These are phyloP conservation scores for Botrytis byssoidea DNA, from an alignment of 2,329 filamentous ascomycete species.

Conservation along the genomic window DNA sequence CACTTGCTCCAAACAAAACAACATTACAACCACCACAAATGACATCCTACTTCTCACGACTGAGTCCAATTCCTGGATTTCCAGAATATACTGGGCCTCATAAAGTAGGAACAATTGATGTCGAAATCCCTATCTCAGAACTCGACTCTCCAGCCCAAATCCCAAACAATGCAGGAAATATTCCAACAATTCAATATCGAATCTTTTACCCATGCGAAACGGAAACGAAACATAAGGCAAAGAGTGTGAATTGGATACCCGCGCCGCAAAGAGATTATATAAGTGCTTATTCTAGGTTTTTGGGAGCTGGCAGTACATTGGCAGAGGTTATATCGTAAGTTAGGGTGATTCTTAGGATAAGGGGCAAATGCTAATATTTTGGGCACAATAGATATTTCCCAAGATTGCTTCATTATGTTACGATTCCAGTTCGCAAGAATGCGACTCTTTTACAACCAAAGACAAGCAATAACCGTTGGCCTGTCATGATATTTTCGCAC, in stretches of 20 bases:
- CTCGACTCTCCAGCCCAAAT: slow-evolving; percentile 54
- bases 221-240: slow-evolving; percentile 41
- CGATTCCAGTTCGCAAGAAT: slow-evolving; percentile 71
- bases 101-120: slow-evolving; percentile 75
- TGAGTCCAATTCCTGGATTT: slow-evolving; percentile 70
- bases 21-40: slow-evolving; percentile 22
- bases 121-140: slow-evolving; percentile 71
- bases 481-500: slow-evolving; percentile 82
- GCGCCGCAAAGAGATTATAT: slow-evolving; percentile 72
- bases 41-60: slow-evolving; percentile 43
- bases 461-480: slow-evolving; percentile 58
- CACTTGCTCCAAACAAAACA: neutral
- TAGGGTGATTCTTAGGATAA: neutral
- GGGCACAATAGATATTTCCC: slow-evolving; percentile 56
- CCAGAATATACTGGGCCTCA: slow-evolving; percentile 75
- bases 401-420: slow-evolving; percentile 69
- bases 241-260: slow-evolving; percentile 71
- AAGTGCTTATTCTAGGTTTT: slow-evolving; percentile 72
- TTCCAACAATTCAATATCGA: slow-evolving; percentile 75
- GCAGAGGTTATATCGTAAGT: slow-evolving; percentile 61
- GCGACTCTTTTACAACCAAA: slow-evolving; percentile 57
- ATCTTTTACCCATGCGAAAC: slow-evolving; percentile 73
- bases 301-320: slow-evolving; percentile 61
- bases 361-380: neutral
- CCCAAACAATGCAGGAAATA: slow-evolving; percentile 48